Conservation (phyloP, 176 grass and related monocot species). For the Lolium multiflorum region DNA sequence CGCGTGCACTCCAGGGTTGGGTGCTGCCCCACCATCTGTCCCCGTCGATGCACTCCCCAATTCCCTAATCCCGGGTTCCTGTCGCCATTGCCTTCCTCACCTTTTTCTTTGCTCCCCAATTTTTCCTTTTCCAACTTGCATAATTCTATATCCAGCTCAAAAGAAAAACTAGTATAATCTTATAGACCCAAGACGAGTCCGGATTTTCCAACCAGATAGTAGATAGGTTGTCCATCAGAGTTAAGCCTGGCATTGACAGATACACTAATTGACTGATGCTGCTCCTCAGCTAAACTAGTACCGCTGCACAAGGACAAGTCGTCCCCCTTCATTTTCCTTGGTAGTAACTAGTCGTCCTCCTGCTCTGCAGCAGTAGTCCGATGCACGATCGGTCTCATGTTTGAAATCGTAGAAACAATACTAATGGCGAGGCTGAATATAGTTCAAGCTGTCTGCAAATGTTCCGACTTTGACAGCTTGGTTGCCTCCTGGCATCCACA, state of each 20-base stretch:
- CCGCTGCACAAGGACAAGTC: background rate
- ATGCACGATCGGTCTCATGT: background rate
- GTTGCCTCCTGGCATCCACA: background rate
- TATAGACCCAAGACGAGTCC: background rate
- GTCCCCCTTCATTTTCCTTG: background rate
- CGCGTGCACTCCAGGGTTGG: conserved; percentile 49
- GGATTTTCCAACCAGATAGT: conserved; percentile 15
- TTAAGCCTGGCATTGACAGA: conserved; percentile 18
- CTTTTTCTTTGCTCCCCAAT: background rate
- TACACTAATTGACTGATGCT: background rate
- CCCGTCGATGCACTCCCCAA: background rate
- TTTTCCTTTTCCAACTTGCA: background rate
- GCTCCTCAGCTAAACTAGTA: conserved; percentile 28
- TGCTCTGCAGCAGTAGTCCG: background rate
- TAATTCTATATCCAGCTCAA: too few species aligned
- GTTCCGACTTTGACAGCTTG: conserved; percentile 9
- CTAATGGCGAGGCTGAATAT: background rate
- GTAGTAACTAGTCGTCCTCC: background rate
- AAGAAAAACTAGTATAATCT: too few species aligned
- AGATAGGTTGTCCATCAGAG: conserved; percentile 35
- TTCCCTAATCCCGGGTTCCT: conserved; percentile 14
- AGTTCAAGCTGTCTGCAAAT: background rate
- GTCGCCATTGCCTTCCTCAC: conserved; percentile 11
- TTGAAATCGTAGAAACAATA: background rate
- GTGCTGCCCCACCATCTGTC: conserved; percentile 7